A percentile compares a stretch with the other conserved stretches of the same genome.
phyloP scores from a whole-genome alignment of 192 early-diverging fungal species.

The Podila horticola region DNA sequence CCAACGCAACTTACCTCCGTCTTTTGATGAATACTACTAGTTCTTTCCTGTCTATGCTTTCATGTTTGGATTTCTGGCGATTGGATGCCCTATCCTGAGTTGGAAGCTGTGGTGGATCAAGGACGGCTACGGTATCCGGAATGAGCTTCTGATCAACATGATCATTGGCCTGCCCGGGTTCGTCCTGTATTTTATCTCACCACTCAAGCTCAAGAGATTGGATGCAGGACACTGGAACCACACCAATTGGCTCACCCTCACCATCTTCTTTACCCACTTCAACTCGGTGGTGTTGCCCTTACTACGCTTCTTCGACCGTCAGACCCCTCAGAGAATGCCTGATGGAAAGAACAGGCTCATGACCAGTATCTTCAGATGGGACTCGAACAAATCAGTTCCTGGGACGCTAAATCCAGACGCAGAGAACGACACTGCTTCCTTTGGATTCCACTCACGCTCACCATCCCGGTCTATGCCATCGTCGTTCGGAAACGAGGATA shows the following conservation, averaged over 20 bases:
- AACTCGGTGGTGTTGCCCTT: conserved; percentile 39
- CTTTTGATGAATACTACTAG: conserved; percentile 20
- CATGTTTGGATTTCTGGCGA: conserved; percentile 32
- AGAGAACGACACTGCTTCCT: conserved; percentile 24
- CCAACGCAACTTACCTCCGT: background rate
- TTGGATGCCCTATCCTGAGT: conserved; percentile 29
- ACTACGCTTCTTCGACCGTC: conserved; percentile 30
- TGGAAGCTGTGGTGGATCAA: conserved; percentile 49
- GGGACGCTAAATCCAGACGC: conserved; percentile 8
- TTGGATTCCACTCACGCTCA: conserved; percentile 1
- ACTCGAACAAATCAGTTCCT: conserved; percentile 14
- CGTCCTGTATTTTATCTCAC: conserved; percentile 41
- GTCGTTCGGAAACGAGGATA: background rate
- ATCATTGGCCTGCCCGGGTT: conserved; percentile 40
- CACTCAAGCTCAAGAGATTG: conserved; percentile 27
- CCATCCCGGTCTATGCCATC: conserved; percentile 12
- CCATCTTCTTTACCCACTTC: conserved; percentile 35
- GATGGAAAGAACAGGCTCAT: conserved; percentile 3
- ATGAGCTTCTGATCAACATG: conserved; percentile 44
- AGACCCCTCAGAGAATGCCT: conserved; percentile 20
- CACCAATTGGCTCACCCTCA: conserved; percentile 40
- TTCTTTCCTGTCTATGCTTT: conserved; percentile 40
- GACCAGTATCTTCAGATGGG: conserved; percentile 37
- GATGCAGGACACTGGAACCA: conserved; percentile 45
- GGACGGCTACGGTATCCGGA: conserved; percentile 49